Evolutionary conservation across 768 basidiomycete genomes (phyloP), one percentile per base, ranked within the genome.

Genomic region (Boletus edulis): DNA sequence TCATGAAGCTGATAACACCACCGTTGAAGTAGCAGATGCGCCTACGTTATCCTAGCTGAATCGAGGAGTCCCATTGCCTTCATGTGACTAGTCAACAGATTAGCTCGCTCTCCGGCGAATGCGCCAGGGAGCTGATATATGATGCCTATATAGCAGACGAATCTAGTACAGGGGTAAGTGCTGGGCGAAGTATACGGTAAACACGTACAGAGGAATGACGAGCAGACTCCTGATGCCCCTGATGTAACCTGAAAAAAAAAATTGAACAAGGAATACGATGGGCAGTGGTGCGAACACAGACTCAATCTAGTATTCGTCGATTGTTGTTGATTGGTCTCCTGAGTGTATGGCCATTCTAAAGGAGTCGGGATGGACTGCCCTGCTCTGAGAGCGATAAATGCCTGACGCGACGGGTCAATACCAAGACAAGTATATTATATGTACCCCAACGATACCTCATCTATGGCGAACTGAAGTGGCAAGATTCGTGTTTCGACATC

Each of bases 11-110:
- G 3, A 3, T 35, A 39, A 5, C 27, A 27, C 1, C 2, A 11
- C n/a, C 11, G 1, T 31, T 9, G 17, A 1, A 38, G 32, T 14
- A 11, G 34, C 41, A 39, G 22, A 29, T 7, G 20, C 12, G 64
- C 81, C 15, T 63, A 82, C 80, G 83, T 55, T 46, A 88, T 80
- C 37, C 87, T 78, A 13, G 89, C 87, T 0, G 82, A 82, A 62
- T 90, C 87, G 8, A 80, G 69, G 14, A 91, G 75, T 9, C 90
- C 90, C 90, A 92, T 91, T 3, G 82, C 87, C 63, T 86, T 85
- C 77, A 91, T 81, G 63, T 91, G 87, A 9, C 81, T 72, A 0
- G 90, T 89, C 32, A 91, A 67, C 15, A 80, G 69, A 50, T 74
- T 77, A 0, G 89, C 84, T 40, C 88, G 77, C 67, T 92, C 90